Percentiles rank a stretch among this genome's conserved stretches.
Conservation (phyloP, 2,329 filamentous ascomycete species). For the Ophiostoma ulmi region DNA sequence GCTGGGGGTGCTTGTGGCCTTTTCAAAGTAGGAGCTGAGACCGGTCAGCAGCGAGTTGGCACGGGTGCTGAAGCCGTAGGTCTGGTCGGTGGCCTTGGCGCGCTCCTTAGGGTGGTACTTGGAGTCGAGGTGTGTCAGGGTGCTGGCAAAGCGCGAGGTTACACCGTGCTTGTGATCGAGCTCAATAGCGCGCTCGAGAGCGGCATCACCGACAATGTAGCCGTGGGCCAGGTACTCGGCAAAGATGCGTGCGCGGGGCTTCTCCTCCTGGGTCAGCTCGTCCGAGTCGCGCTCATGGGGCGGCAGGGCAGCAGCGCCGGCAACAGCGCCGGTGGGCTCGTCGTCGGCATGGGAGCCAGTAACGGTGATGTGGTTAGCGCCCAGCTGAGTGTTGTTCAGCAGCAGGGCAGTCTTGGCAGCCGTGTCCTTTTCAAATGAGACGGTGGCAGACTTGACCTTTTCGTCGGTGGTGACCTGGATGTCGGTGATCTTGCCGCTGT, state of each 20-base stretch:
- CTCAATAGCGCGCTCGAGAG: slow-evolving; percentile 76
- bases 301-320: slow-evolving; percentile 42
- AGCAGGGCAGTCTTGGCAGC: slow-evolving; percentile 95
- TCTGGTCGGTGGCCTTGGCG: slow-evolving; percentile 76
- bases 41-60: slow-evolving; percentile 61
- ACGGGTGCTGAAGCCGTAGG: slow-evolving; percentile 73
- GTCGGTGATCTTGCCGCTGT: slow-evolving; percentile 82
- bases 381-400: slow-evolving; percentile 93
- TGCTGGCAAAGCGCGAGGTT: slow-evolving; percentile 69
- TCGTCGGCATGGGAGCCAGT: slow-evolving; percentile 61
- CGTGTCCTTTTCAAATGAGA: slow-evolving; percentile 94
- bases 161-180: slow-evolving; percentile 89
- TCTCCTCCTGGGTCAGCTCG: slow-evolving; percentile 89
- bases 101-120: slow-evolving; percentile 87
- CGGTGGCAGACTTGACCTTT: slow-evolving; percentile 75
- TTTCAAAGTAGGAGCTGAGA: slow-evolving; percentile 87
- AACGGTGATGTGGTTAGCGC: slow-evolving; percentile 74
- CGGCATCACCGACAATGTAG: slow-evolving; percentile 71
- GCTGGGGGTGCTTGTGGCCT: slow-evolving; percentile 79
- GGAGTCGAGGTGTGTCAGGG: slow-evolving; percentile 69
- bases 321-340: slow-evolving; percentile 39
- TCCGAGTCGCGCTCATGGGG: slow-evolving; percentile 55
- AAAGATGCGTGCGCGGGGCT: slow-evolving; percentile 86
- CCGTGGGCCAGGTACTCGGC: slow-evolving; percentile 96
- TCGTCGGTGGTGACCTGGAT: slow-evolving; percentile 68